A percentile compares a stretch with the other conserved stretches of the same genome.
Evolutionary conservation across 208 protist species (phyloP).

Genomic region (Trypanosoma platydactyli): DNA sequence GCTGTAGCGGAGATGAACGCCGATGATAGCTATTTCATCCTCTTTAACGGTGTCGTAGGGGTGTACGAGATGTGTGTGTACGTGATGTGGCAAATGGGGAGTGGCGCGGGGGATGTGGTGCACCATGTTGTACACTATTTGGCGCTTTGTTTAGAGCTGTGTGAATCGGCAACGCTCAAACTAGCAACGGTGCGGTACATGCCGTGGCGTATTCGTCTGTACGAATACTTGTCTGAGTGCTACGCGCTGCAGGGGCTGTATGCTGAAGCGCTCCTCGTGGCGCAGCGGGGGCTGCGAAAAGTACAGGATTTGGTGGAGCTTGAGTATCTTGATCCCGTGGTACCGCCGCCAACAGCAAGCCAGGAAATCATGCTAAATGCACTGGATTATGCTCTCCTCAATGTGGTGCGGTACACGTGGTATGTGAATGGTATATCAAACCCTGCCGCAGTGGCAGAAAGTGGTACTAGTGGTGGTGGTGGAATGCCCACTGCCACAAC

Average conservation of each 20-base stretch:
- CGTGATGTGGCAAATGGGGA: constrained; percentile 34
- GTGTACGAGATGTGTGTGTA: constrained; percentile 70
- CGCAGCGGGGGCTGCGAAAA: constrained; percentile 44
- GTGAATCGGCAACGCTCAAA: constrained; percentile 36
- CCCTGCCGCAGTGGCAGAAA: constrained; percentile 11
- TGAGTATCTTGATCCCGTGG: constrained; percentile 66
- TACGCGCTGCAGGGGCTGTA: constrained; percentile 48
- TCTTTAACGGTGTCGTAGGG: constrained; percentile 55
- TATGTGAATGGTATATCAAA: constrained; percentile 26
- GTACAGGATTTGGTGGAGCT: constrained; percentile 64
- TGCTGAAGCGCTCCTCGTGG: constrained; percentile 42
- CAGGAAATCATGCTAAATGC: constrained; percentile 37
- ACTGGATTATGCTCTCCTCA: constrained; percentile 39
- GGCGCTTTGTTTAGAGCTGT: constrained; percentile 28
- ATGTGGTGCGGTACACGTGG: constrained; percentile 53
- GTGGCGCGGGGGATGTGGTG: neutral
- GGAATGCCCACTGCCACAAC: neutral
- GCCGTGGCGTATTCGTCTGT: constrained; percentile 71
- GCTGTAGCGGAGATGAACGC: constrained; percentile 26
- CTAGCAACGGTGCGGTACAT: constrained; percentile 72
- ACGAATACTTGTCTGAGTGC: constrained; percentile 51
- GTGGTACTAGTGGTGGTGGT: neutral
- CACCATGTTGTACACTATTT: constrained; percentile 6
- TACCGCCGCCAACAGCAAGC: constrained; percentile 45
- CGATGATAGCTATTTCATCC: constrained; percentile 46